Base-by-base conservation (phyloP, 441 rosid genomes). In the Eutrema salsugineum region DNA sequence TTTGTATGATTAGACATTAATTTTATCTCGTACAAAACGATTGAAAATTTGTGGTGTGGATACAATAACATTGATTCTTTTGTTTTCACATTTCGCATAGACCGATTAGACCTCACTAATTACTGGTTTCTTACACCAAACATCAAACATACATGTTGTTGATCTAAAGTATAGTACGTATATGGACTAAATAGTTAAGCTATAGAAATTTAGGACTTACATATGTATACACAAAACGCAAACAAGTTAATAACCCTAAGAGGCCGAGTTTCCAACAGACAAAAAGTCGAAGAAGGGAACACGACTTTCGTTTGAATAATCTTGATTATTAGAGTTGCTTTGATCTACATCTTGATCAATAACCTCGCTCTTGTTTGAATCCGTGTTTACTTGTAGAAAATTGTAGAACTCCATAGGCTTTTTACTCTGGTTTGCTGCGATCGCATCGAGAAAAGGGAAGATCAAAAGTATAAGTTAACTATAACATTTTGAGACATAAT, bases 341-440 rank as follows among this genome's bases (percentile, higher is more conserved):
- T 36, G 66, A 22, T 53, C 63, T 35, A 66, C 79, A 22, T 80
- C 79, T 70, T 88, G 86, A 69, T 86, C 77, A 51, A 79, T 86
- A 43, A 82, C 78, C 57, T 90, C 95, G 33, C 93, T 86, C 76
- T 72, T 86, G 65, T 71, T 83, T 5, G 94, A 87, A 27, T 86
- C 90, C 0, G 87, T 77, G 55, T 87, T 82, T 56, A 90, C 87
- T 77, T 85, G 91, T 10, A 93, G 89, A 80, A 93, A 93, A 72
- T 93, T 88, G 68, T 86, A 89, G 49, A 93, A 93, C 72, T 89
- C 97, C 1, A 79, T 24, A 9, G 80, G 69, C 35, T 30, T 64
- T 50, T 58, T 53, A 11, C 39, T 60, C 32, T 51, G 60, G 49
- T 51, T 43, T 5, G n/a, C 75, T 63, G 66, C 61, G 1, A 54